Evolutionary conservation across 83 land plant genomes (phyloP), one percentile per base, ranked within the genome.

Genomic region (Diphasiastrum complanatum): DNA sequence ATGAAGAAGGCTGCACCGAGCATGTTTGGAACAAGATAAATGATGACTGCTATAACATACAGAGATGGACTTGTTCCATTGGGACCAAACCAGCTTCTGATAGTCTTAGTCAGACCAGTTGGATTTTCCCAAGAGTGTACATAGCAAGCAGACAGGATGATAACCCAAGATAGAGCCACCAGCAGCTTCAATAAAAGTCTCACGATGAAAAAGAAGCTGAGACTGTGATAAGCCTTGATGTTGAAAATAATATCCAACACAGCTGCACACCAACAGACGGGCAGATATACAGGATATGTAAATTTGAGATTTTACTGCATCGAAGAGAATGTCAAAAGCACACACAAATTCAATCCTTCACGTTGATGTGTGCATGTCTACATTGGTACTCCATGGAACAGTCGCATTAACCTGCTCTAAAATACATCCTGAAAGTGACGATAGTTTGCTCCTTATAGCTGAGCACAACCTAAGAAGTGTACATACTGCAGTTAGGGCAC

Each of bases 151-250:
- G 84, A 69, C 63, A 95, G 85, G 49, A 79, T 52, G 48, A 86
- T 53, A 26, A 79, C 73, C 99, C 99, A 95, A 3, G 84, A 85
- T 60, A 78, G 50, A 63, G 89, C 79, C 20, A 76, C 75, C 41
- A 89, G 12, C 33, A 86, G 76, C 79, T 95, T 95, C 41, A 95
- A 65, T 34, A 83, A 20, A 12, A 76, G 77, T 65, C 99, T 76
- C 56, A 95, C 53, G 19, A 84, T 78, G 56, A 73, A 77, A 61
- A 61, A 64, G 32, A 89, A 77, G 37, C 60, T 83, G 83, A 85
- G 66, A 47, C 87, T 75, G 63, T 78, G 89, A 63, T 67, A 84
- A 26, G 97, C 99, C n/a, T 85, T 83, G 63, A 80, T 89, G 75
- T 86, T 86, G 49, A 95, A 48, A 27, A 77, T 2, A 33, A 95